These are phyloP conservation scores for Thraustochytrium striatum DNA, from an alignment of 352 stramenopile species.

Conservation along the genomic window DNA sequence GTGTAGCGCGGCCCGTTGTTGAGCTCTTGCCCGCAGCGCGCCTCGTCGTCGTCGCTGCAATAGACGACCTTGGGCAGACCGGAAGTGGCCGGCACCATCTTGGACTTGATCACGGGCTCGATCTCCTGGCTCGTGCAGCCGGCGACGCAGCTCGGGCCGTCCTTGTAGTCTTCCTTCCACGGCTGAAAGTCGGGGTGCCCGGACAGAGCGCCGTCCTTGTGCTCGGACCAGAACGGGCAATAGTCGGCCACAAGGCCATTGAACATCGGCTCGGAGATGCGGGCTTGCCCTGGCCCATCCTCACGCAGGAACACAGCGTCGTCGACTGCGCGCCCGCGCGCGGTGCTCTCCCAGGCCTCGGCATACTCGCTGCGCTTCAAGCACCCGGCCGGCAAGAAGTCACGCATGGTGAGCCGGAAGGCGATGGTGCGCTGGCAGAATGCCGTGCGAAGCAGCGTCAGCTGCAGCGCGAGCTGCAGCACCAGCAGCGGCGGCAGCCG, in stretches of 20 bases:
- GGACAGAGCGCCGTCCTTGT: constrained; percentile 30
- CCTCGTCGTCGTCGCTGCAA: neutral
- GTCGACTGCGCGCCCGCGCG: neutral
- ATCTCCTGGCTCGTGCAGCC: neutral
- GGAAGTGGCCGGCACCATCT: neutral
- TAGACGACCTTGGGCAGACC: constrained; percentile 28
- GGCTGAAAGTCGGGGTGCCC: constrained; percentile 41
- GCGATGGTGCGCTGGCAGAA: too few relatives aligned
- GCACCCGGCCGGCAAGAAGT: constrained; percentile 38
- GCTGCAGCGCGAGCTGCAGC: too few relatives aligned
- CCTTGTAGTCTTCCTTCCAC: neutral
- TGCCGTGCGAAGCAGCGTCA: too few relatives aligned
- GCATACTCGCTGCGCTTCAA: neutral
- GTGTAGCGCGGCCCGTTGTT: neutral
- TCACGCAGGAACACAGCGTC: neutral
- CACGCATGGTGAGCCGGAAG: constrained; percentile 15
- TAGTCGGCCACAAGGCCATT: too few relatives aligned
- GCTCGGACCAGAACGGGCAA: constrained; percentile 13
- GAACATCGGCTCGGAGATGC: neutral
- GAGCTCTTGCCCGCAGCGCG: neutral
- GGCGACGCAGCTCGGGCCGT: neutral
- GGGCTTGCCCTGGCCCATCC: neutral
- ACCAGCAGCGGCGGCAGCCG: too few relatives aligned
- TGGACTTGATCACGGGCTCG: neutral
- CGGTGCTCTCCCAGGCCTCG: neutral